phyloP scores from a whole-genome alignment of 164 flowering plant species.

The Cinnamomum micranthum region DNA sequence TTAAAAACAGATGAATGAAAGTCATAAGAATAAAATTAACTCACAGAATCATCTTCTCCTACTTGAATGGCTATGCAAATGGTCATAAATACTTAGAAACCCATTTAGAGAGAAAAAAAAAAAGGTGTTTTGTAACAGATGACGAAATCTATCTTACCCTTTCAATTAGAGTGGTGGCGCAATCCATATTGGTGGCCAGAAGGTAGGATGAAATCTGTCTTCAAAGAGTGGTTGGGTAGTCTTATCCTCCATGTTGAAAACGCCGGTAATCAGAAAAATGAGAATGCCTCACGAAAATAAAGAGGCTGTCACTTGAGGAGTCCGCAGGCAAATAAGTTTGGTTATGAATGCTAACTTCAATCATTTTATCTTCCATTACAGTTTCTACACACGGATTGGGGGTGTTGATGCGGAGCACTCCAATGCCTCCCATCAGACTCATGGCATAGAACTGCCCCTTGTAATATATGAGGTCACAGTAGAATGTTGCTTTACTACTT shows the following conservation, averaged over 20 bases:
- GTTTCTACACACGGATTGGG: slow-evolving; percentile 12
- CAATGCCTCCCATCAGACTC: no score
- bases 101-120: no score
- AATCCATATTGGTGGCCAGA: slow-evolving; percentile 21
- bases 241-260: slow-evolving; percentile 16
- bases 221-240: not conserved
- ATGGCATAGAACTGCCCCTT: no score
- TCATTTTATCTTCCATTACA: slow-evolving; percentile 43
- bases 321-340: slow-evolving; percentile 61
- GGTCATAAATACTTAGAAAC: no score
- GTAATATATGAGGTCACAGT: slow-evolving; percentile 40
- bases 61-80: no score
- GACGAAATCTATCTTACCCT: no score
- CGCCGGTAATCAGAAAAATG: not conserved
- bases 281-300: slow-evolving; percentile 41
- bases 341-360: slow-evolving; percentile 35
- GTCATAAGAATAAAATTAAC: no score
- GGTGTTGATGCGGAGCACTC: slow-evolving; percentile 21
- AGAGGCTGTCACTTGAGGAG: slow-evolving; percentile 44
- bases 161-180: not conserved
- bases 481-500: no score
- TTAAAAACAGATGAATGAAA: no score
- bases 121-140: no score
- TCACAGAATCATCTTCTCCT: no score
- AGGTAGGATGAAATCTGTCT: slow-evolving; percentile 5